Base-by-base conservation (phyloP, 768 basidiomycete genomes). In the Psilocybe subaeruginosa region DNA sequence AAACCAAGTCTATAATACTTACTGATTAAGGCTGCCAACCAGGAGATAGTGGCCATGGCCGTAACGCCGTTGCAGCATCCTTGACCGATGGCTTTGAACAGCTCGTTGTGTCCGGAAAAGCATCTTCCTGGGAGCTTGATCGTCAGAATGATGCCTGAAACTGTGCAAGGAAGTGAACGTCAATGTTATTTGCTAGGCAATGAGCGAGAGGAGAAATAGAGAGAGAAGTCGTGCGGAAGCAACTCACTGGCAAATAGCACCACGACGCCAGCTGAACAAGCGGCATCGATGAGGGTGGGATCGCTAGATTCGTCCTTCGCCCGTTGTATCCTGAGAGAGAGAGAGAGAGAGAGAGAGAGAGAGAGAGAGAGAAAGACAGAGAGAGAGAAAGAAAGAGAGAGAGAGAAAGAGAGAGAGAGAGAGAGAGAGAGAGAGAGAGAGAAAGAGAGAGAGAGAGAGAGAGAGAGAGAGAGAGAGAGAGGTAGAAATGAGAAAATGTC, bases 241-340 rank as follows among this genome's bases (percentile, higher is more conserved):
- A 17, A 64, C 72, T 56, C 41, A 73, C 73, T 56, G 37, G 67
- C 70, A 49, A 73, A 74, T n/a, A 74, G 58, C 4, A 66, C 56
- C 14, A 68, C 59, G 7, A 74, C 69, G 12, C 72, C 73, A 17
- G 68, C 53, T 17, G 72, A 60, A 54, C 65, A 67, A 23, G 50
- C 64, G 23, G 66, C 64, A 52, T 74, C 73, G 35, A 70, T 51
- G 33, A 67, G 64, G 11, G 66, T 67, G 5, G 70, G 70, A 31
- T 73, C 70, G 48, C 67, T 69, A 4, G 61, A 64, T 19, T 72
- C 69, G 54, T 72, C 62, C 54, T 74, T 74, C 31, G 72, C 68
- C 37, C 70, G 65, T 54, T 73, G 70, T 29, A 72, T 60, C 16
- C 68, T 69, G 47, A 12, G 23, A 19, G 19, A 19, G 19, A 19